Evolutionary conservation across 1,284 basidiomycete genomes (phyloP).

Genomic region (Volvariella surrecta): DNA sequence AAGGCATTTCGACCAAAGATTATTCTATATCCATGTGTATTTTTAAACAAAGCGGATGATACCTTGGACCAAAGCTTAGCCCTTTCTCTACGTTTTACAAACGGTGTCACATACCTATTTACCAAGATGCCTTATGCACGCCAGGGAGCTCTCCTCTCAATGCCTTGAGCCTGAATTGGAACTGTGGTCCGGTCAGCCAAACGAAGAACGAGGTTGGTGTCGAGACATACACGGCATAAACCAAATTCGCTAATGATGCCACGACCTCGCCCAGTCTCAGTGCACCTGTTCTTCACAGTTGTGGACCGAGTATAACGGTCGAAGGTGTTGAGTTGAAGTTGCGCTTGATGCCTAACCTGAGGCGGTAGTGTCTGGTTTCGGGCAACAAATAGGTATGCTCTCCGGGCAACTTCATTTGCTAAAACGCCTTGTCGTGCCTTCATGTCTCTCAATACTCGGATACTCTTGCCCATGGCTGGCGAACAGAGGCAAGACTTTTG

Average conservation of each 20-base stretch:
- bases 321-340: conserved; percentile 88
- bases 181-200: conserved; percentile 36
- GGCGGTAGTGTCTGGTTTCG: conserved; percentile 80
- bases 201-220: neutral
- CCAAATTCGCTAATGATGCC: conserved; percentile 88
- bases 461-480: conserved; percentile 30
- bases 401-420: conserved; percentile 71
- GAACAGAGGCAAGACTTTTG: conserved; percentile 1
- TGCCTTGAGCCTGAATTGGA: conserved; percentile 84
- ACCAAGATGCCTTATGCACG: conserved; percentile 89
- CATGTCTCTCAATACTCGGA: conserved; percentile 68
- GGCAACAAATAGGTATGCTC: conserved; percentile 86
- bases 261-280: conserved; percentile 76
- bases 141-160: conserved; percentile 75
- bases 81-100: conserved; percentile 1
- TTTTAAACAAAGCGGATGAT: too few species aligned
- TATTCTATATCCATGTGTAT: too few species aligned
- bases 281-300: conserved; percentile 84
- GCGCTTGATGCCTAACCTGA: conserved; percentile 91
- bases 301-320: conserved; percentile 75
- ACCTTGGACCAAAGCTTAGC: too few species aligned
- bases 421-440: conserved; percentile 65
- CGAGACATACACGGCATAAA: conserved; percentile 67
- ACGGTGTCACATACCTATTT: conserved; percentile 18
- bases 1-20: too few species aligned